Evolutionary conservation across 2,329 filamentous ascomycete species (phyloP).

Genomic region (Graphilbum ipis-grandicollis): DNA sequence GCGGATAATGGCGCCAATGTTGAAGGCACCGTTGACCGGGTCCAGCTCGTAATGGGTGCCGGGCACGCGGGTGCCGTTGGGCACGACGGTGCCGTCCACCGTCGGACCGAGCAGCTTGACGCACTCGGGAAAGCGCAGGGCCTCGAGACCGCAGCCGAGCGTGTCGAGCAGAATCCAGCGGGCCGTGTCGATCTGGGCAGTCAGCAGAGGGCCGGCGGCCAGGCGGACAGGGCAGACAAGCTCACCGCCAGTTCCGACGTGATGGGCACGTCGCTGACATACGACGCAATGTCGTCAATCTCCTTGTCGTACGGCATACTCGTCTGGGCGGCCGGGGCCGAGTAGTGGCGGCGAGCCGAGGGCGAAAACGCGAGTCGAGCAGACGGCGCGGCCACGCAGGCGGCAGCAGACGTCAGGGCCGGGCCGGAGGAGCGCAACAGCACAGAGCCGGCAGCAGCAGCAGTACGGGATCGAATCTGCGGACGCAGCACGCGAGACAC

Average conservation of each 20-base stretch:
- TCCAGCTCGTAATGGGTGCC: slow-evolving; percentile 91
- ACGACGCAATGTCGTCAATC: slow-evolving; percentile 87
- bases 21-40: slow-evolving; percentile 91
- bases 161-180: slow-evolving; percentile 95
- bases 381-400: slow-evolving; percentile 13
- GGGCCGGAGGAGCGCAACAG: background rate
- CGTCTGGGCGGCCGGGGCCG: slow-evolving; percentile 31
- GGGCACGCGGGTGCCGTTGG: slow-evolving; percentile 79
- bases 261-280: slow-evolving; percentile 83
- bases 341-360: slow-evolving; percentile 28
- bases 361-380: slow-evolving; percentile 18
- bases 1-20: slow-evolving; percentile 96
- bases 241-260: slow-evolving; percentile 84
- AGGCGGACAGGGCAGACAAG: slow-evolving; percentile 7
- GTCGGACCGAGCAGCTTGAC: slow-evolving; percentile 84
- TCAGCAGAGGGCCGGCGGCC: background rate
- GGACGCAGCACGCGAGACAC: slow-evolving; percentile 36
- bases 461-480: slow-evolving; percentile 21
- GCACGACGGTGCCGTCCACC: slow-evolving; percentile 78
- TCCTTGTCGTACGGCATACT: slow-evolving; percentile 66
- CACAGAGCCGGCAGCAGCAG: slow-evolving; percentile 11
- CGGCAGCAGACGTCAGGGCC: slow-evolving; percentile 11
- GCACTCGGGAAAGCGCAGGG: slow-evolving; percentile 89
- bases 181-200: slow-evolving; percentile 62
- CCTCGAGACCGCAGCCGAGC: slow-evolving; percentile 89